phyloP scores from a whole-genome alignment of 2,329 filamentous ascomycete genomes.

The Pezicula carpinea region DNA sequence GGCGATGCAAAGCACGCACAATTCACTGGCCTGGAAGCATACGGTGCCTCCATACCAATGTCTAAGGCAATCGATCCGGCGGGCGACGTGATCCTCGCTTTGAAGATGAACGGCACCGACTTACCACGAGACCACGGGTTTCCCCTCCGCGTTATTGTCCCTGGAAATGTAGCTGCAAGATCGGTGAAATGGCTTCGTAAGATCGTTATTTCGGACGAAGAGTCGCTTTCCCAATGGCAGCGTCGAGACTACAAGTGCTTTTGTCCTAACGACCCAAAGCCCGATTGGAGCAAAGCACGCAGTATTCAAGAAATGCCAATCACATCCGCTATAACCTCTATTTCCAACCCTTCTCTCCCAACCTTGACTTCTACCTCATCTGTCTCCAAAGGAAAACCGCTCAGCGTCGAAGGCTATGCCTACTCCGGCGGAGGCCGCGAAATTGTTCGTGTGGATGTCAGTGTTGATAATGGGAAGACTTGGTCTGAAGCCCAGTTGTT shows the following conservation, averaged over 20 bases:
- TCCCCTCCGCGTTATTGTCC: constrained; percentile 36
- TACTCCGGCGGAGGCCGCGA: constrained; percentile 46
- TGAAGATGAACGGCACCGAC: constrained; percentile 40
- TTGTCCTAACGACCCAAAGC: constrained; percentile 50
- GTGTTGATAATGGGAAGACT: constrained; percentile 39
- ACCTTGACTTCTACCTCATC: not conserved
- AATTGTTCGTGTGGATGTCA: constrained; percentile 44
- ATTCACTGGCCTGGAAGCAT: constrained; percentile 15
- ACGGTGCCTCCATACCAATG: constrained; percentile 34
- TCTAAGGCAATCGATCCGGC: constrained; percentile 41
- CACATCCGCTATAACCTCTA: constrained; percentile 56
- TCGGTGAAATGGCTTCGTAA: constrained; percentile 43
- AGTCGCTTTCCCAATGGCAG: constrained; percentile 40
- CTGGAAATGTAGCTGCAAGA: constrained; percentile 39
- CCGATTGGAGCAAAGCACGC: constrained; percentile 58
- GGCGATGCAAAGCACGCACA: constrained; percentile 14
- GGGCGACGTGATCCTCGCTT: constrained; percentile 45
- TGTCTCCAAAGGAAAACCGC: constrained; percentile 17
- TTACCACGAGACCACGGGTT: constrained; percentile 42
- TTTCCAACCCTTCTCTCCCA: constrained; percentile 12
- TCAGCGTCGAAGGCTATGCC: constrained; percentile 42
- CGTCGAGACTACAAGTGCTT: constrained; percentile 66
- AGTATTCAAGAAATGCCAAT: constrained; percentile 65
- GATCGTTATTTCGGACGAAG: constrained; percentile 37
- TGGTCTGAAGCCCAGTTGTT: constrained; percentile 57